Evolutionary conservation across 495 filamentous ascomycete species (phyloP).

Genomic region (Penicillium desertorum): DNA sequence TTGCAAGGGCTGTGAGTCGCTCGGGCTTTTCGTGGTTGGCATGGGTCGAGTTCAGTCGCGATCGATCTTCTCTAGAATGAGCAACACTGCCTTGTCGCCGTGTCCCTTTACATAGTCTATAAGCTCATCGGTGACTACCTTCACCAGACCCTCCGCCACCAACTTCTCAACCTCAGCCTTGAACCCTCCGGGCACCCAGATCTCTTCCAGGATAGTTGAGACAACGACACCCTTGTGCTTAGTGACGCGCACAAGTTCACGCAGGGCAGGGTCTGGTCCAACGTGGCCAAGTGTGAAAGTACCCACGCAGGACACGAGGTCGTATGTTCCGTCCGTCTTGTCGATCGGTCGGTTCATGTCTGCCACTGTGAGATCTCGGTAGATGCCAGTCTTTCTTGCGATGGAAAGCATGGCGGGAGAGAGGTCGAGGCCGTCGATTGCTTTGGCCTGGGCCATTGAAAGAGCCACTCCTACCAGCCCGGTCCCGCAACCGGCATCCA

Average conservation of each 20-base stretch:
- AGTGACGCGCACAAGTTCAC: constrained; percentile 43
- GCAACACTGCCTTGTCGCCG: constrained; percentile 39
- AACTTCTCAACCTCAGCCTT: constrained; percentile 40
- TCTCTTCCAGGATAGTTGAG: constrained; percentile 43
- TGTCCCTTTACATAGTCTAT: constrained; percentile 41
- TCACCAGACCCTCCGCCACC: constrained; percentile 27
- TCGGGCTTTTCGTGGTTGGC: constrained; percentile 1
- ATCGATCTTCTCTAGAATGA: constrained; percentile 34
- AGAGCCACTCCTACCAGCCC: constrained; percentile 45
- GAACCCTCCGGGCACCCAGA: constrained; percentile 42
- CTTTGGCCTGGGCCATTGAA: constrained; percentile 25
- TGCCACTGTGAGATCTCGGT: constrained; percentile 36
- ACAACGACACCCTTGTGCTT: constrained; percentile 42
- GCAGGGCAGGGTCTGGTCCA: constrained; percentile 40
- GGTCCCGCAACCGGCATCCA: constrained; percentile 52
- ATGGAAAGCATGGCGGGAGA: constrained; percentile 45
- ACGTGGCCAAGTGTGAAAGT: constrained; percentile 51
- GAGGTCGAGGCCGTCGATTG: constrained; percentile 47
- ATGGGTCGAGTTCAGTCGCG: constrained; percentile 18
- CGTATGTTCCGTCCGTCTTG: constrained; percentile 36
- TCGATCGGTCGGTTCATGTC: constrained; percentile 40
- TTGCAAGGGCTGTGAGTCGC: constrained; percentile 6
- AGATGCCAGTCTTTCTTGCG: constrained; percentile 41
- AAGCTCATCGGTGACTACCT: constrained; percentile 35
- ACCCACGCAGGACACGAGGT: constrained; percentile 46